These are phyloP conservation scores for Aureobasidium melanogenum DNA, from an alignment of 2,329 filamentous ascomycete species.

Conservation along the genomic window DNA sequence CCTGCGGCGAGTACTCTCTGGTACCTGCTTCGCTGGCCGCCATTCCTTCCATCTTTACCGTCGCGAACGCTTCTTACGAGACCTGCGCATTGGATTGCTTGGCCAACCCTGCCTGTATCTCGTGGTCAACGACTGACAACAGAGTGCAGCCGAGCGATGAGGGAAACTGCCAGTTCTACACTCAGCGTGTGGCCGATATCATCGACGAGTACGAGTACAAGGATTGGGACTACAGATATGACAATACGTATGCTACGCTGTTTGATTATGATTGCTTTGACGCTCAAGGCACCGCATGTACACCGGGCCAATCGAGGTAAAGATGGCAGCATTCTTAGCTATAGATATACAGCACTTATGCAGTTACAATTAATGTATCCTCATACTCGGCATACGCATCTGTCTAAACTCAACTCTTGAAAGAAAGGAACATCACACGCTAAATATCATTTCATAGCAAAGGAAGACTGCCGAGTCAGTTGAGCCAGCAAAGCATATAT, in stretches of 20 bases:
- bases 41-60: background rate
- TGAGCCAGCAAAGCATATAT: too few relatives aligned
- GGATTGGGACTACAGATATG: rapidly evolving
- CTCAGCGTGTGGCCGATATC: background rate
- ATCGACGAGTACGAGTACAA: background rate
- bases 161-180: background rate
- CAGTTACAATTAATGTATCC: too few relatives aligned
- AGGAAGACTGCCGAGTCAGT: too few relatives aligned
- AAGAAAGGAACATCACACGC: too few relatives aligned
- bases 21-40: background rate
- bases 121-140: background rate
- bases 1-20: background rate
- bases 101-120: background rate
- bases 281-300: background rate
- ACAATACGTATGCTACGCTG: background rate
- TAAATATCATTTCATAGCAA: too few relatives aligned
- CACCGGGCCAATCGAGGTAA: background rate
- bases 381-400: too few relatives aligned
- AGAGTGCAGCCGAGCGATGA: too few relatives aligned
- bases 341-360: too few relatives aligned
- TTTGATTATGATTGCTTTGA: background rate
- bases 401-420: too few relatives aligned
- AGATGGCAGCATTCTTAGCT: too few relatives aligned
- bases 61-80: background rate
- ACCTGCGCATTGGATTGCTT: background rate